Percentiles rank a stretch among this genome's conserved stretches.
phyloP scores from a whole-genome alignment of 2,329 filamentous ascomycete genomes.

The Aspergillus unguis region DNA sequence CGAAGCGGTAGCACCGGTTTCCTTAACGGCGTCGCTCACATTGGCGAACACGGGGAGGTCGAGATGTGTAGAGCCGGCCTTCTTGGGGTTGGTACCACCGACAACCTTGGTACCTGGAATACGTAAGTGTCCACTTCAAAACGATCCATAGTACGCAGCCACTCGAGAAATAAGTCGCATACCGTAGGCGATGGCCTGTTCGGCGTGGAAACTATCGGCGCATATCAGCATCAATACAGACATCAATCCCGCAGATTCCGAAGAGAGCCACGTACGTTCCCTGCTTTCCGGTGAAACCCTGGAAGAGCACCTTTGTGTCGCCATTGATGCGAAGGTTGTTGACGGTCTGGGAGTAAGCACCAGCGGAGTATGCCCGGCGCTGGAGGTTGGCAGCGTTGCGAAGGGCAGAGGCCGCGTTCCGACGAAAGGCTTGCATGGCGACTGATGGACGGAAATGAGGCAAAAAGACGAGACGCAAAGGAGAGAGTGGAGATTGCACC shows the following conservation, averaged over 20 bases:
- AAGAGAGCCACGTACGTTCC: slow-evolving; percentile 69
- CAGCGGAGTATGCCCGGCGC: slow-evolving; percentile 72
- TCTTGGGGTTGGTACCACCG: slow-evolving; percentile 98
- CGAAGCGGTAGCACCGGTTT: slow-evolving; percentile 85
- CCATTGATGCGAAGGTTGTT: slow-evolving; percentile 88
- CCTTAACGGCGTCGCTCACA: slow-evolving; percentile 81
- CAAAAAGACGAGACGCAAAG: slow-evolving; percentile 12
- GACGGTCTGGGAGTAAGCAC: slow-evolving; percentile 68
- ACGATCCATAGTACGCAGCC: neutral
- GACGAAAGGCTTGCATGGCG: slow-evolving; percentile 78
- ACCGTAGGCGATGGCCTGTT: slow-evolving; percentile 98
- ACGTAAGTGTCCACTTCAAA: slow-evolving; percentile 25
- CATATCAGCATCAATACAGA: slow-evolving; percentile 9
- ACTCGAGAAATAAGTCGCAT: slow-evolving; percentile 33
- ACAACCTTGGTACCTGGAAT: slow-evolving; percentile 86
- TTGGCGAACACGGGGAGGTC: slow-evolving; percentile 89
- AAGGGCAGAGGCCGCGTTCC: slow-evolving; percentile 67
- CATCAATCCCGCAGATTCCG: slow-evolving; percentile 30
- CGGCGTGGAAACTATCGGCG: slow-evolving; percentile 78
- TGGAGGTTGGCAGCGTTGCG: slow-evolving; percentile 59
- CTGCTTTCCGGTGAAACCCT: slow-evolving; percentile 97
- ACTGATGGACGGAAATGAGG: slow-evolving; percentile 13
- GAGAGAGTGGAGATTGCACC: slow-evolving; percentile 17
- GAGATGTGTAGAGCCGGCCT: slow-evolving; percentile 86
- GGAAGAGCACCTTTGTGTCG: slow-evolving; percentile 92